Evolutionary conservation across 805 yeast species (phyloP).

Genomic region (Saccharomycopsis fermentans): DNA sequence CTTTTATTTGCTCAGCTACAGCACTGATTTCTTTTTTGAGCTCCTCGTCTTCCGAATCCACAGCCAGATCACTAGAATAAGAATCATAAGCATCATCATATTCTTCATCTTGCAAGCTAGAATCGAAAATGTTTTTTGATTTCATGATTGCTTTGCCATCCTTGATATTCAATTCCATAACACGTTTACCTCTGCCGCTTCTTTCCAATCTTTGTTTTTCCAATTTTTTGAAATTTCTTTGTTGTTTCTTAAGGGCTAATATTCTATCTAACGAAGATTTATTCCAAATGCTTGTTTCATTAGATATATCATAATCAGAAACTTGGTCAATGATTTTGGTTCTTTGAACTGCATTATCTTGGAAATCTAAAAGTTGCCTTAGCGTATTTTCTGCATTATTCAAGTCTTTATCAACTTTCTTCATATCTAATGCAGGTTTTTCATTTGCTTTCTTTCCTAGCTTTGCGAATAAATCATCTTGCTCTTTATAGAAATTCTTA

Average conservation of each 20-base stretch:
- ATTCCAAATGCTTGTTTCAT: constrained; percentile 64
- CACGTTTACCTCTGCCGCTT: constrained; percentile 63
- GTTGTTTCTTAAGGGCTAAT: constrained; percentile 76
- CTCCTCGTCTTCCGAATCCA: constrained; percentile 23
- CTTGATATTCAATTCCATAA: constrained; percentile 65
- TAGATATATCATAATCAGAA: constrained; percentile 66
- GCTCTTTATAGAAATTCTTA: constrained; percentile 51
- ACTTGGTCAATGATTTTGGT: constrained; percentile 91
- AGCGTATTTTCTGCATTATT: constrained; percentile 62
- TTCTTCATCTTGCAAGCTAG: constrained; percentile 25
- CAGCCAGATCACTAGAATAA: constrained; percentile 23
- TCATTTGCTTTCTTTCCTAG: constrained; percentile 41
- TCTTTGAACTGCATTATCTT: constrained; percentile 79
- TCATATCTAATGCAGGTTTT: constrained; percentile 25
- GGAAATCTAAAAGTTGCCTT: constrained; percentile 67
- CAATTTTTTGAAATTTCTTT: constrained; percentile 54
- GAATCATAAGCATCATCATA: constrained; percentile 28
- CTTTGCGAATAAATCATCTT: constrained; percentile 50
- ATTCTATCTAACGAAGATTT: constrained; percentile 77
- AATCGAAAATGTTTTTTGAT: constrained; percentile 28
- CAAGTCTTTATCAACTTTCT: constrained; percentile 31
- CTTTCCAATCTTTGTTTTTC: constrained; percentile 49
- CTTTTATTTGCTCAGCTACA: constrained; percentile 27
- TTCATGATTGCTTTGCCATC: constrained; percentile 71
- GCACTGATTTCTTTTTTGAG: constrained; percentile 25